Conservation (phyloP, 108 stramenopile genomes). For the Cyclotella choctawhatcheeana region DNA sequence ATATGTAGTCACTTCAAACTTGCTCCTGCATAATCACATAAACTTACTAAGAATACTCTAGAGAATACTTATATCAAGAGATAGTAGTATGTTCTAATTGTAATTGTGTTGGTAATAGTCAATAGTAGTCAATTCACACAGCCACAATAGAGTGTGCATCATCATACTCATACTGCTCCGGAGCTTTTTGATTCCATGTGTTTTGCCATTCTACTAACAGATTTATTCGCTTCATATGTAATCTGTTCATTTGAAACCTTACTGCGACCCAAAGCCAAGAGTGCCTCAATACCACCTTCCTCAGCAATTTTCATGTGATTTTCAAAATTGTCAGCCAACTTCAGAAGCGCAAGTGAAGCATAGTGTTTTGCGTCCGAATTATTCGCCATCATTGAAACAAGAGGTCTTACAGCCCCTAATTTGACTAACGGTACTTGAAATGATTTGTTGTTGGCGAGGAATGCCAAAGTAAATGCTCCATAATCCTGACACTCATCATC, state of each 20-base stretch:
- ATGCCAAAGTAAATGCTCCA: constrained; percentile 78
- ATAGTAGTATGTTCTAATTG: no score
- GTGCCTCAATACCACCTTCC: constrained; percentile 85
- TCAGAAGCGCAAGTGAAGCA: constrained; percentile 87
- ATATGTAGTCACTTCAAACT: no score
- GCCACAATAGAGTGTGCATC: no score
- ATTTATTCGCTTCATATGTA: constrained; percentile 73
- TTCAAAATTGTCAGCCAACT: constrained; percentile 89
- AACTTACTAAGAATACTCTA: no score
- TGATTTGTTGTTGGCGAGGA: constrained; percentile 76
- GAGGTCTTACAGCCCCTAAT: constrained; percentile 73
- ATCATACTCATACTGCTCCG: no score
- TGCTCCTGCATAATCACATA: no score
- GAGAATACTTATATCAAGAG: no score
- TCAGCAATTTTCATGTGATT: constrained; percentile 85
- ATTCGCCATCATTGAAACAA: constrained; percentile 80
- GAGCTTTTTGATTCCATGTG: no score
- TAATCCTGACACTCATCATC: constrained; percentile 84
- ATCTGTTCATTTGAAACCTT: constrained; percentile 73
- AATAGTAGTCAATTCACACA: no score
- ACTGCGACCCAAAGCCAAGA: constrained; percentile 70
- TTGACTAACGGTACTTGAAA: constrained; percentile 72
- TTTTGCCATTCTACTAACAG: no score
- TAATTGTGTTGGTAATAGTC: no score
- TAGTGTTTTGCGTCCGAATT: constrained; percentile 82